These are phyloP conservation scores for Trifolium repens DNA, from an alignment of 306 rosid species.

Conservation along the genomic window DNA sequence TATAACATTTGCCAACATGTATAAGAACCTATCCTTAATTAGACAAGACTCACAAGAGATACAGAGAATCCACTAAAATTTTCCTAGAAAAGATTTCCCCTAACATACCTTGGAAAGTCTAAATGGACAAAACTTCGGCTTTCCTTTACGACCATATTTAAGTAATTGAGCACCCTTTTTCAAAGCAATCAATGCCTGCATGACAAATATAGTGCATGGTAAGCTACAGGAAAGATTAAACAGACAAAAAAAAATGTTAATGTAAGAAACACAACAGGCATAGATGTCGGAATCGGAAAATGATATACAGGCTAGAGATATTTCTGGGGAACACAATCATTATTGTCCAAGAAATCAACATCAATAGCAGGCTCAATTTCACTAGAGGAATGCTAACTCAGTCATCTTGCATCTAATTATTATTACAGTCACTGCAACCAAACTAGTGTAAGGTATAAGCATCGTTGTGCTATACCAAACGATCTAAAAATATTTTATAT, in stretches of 20 bases:
- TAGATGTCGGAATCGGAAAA: constrained; percentile 24
- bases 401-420: constrained; percentile 6
- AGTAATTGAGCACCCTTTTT: constrained; percentile 95
- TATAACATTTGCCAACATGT: constrained; percentile 29
- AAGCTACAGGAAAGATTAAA: constrained; percentile 37
- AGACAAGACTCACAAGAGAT: constrained; percentile 1
- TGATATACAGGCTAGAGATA: constrained; percentile 8
- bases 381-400: constrained; percentile 5
- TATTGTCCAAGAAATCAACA: constrained; percentile 26
- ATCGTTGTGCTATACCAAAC: neutral
- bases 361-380: constrained; percentile 17
- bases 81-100: constrained; percentile 31
- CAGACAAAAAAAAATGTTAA: neutral
- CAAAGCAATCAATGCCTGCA: constrained; percentile 85
- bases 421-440: constrained; percentile 27
- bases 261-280: constrained; percentile 10
- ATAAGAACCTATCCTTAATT: constrained; percentile 13
- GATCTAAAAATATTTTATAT: constrained; percentile 19
- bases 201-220: constrained; percentile 34
- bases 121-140: constrained; percentile 95
- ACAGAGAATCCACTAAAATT: constrained; percentile 21
- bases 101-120: constrained; percentile 87
- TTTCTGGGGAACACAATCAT: constrained; percentile 21
- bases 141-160: constrained; percentile 99
- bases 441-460: neutral